phyloP scores from a whole-genome alignment of 495 filamentous ascomycete genomes.

The Lasiosphaeria hispida region DNA sequence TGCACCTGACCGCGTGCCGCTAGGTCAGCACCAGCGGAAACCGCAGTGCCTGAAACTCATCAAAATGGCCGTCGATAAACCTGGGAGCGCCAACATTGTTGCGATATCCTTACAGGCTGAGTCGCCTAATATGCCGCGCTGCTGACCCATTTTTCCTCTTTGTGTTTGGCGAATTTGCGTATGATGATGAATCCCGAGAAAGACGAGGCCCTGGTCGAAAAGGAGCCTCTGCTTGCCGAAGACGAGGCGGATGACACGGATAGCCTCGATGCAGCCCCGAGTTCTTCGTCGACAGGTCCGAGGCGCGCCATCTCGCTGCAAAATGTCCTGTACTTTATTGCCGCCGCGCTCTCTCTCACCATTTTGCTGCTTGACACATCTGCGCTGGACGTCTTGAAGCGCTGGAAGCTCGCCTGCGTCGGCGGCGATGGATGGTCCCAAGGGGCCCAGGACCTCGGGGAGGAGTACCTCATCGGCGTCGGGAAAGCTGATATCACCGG shows the following conservation, averaged over 20 bases:
- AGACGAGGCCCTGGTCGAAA: not conserved
- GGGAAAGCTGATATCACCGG: conserved; percentile 96
- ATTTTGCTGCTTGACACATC: not conserved
- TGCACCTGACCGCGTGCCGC: conserved; percentile 1
- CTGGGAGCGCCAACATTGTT: too few species aligned
- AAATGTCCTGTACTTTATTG: not conserved
- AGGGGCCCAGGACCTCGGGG: conserved; percentile 22
- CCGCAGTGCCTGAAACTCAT: too few species aligned
- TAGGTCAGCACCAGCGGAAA: not conserved
- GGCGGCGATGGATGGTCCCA: not conserved
- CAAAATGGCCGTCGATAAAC: too few species aligned
- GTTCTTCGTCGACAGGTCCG: not conserved
- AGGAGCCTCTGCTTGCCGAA: conserved; percentile 11
- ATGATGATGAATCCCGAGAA: conserved; percentile 11
- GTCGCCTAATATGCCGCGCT: not conserved
- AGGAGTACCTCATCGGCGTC: conserved; percentile 77
- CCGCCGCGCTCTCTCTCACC: not conserved
- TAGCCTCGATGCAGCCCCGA: not conserved
- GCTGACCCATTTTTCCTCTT: not conserved
- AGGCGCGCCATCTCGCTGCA: not conserved
- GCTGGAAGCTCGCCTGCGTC: not conserved
- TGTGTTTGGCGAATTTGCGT: not conserved
- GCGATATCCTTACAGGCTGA: not conserved
- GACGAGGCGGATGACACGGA: not conserved
- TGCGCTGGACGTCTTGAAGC: not conserved